Evolutionary conservation across 495 filamentous ascomycete species (phyloP).

Genomic region (Neurospora sp.): DNA sequence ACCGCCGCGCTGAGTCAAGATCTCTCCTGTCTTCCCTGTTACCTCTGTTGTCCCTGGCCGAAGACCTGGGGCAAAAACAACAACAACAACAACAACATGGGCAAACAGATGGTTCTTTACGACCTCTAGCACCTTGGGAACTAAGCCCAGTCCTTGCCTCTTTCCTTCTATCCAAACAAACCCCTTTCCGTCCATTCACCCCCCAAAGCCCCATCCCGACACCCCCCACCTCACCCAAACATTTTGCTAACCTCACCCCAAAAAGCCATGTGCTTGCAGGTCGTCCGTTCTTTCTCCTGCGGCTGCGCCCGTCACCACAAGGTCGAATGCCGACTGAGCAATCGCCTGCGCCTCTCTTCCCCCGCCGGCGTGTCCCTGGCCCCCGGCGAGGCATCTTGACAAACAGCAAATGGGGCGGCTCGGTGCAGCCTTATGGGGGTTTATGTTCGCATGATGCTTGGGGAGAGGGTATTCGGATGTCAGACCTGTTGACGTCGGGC

Average conservation of each 20-base stretch:
- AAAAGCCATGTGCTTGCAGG: neutral
- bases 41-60: neutral
- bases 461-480: too few relatives aligned
- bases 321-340: neutral
- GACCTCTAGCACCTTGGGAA: too few relatives aligned
- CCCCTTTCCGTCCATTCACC: too few relatives aligned
- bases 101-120: too few relatives aligned
- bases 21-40: neutral
- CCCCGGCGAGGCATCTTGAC: neutral
- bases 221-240: neutral
- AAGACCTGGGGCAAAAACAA: neutral
- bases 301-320: neutral
- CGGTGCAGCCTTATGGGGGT: too few relatives aligned
- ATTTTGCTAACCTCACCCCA: neutral
- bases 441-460: too few relatives aligned
- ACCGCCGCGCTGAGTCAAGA: conserved; percentile 25
- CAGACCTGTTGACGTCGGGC: too few relatives aligned
- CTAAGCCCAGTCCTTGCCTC: too few relatives aligned
- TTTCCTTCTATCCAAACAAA: too few relatives aligned
- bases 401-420: too few relatives aligned
- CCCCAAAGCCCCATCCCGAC: neutral
- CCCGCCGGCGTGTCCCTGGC: neutral
- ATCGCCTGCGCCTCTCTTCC: neutral
- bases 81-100: too few relatives aligned
- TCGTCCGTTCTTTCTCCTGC: neutral